Evolutionary conservation across 2,329 filamentous ascomycete species (phyloP), one percentile per base, ranked within the genome.

Genomic region (Colletotrichum sp.): DNA sequence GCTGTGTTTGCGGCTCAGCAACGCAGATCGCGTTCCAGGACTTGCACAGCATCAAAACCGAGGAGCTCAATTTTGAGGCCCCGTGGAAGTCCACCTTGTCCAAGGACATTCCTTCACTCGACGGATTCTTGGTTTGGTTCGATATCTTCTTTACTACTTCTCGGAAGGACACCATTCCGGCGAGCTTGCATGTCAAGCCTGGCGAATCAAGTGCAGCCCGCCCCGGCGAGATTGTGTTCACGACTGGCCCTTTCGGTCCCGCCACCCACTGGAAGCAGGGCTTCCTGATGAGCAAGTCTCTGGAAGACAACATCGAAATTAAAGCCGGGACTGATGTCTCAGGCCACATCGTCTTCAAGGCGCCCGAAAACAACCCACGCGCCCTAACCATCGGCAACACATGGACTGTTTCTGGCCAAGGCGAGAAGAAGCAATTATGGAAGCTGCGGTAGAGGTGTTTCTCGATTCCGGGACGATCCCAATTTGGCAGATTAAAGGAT

Each of bases 211-310:
- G 82, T 7, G 88, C 90, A 76, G 85, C 87, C 79, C 79, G 83
- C 29, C 85, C 87, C 36, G 90, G 93, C 76, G 90, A 92, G 65
- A 88, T 95, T n/a, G 93, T 94, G 0, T 98, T 98, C 82, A 97
- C 95, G 9, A 98, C 96, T 2, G 95, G 95, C 0, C 96, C 96
- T 1, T 87, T 89, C 76, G 91, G 91, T 21, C 91, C 90, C 68
- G 90, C 93, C 75, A 98, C 96, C 9, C 96, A 98, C 83, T 98
- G 96, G 96, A 94, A 93, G 83, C 95, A 98, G 81, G 94, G 93
- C 2, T 86, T 98, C 29, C 86, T 96, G 74, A 84, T 97, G 66
- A 89, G 93, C 74, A 91, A 95, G 70, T 87, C 88, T 7, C 87
- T 89, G 54, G 85, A 90, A 69, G 80, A 85, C 15, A 79, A 85